Conservation (phyloP, 768 basidiomycete genomes). For the Leucosporidium yakuticum region DNA sequence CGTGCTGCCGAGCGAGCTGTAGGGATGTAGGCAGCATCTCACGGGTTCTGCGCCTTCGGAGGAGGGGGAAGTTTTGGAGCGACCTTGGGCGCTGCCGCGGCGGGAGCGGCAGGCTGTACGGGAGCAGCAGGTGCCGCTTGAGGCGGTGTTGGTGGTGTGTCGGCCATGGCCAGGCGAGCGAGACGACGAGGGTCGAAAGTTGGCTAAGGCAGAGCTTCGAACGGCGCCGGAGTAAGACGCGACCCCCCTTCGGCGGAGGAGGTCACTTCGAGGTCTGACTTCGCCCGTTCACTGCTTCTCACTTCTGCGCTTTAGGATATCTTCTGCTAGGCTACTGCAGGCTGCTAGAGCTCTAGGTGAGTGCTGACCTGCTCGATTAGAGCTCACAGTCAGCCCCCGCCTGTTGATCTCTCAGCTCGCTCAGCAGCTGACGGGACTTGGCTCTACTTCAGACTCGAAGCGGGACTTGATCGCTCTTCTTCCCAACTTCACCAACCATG, state of each 20-base stretch:
- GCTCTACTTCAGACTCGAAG: too few relatives aligned
- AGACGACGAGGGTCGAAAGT: too few relatives aligned
- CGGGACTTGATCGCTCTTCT: background rate
- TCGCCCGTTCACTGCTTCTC: too few relatives aligned
- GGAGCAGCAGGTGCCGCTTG: background rate
- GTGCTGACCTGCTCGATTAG: background rate
- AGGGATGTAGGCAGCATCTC: background rate
- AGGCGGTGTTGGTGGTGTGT: constrained; percentile 6
- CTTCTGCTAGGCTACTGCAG: background rate
- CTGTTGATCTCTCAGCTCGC: background rate
- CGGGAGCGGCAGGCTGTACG: background rate
- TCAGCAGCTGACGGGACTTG: too few relatives aligned
- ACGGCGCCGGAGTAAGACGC: too few relatives aligned
- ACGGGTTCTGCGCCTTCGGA: constrained; percentile 18
- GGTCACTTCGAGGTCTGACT: too few relatives aligned
- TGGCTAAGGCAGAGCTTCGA: too few relatives aligned
- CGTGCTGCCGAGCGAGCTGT: too few relatives aligned
- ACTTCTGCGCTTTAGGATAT: too few relatives aligned
- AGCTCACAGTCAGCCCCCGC: background rate
- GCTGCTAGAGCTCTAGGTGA: background rate
- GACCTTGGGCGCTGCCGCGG: constrained; percentile 4
- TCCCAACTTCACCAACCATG: background rate
- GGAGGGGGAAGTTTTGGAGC: constrained; percentile 13
- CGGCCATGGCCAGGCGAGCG: constrained; percentile 13
- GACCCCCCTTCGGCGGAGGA: too few relatives aligned